phyloP scores from a whole-genome alignment of 2,329 filamentous ascomycete genomes.

The Trichophyton rubrum region DNA sequence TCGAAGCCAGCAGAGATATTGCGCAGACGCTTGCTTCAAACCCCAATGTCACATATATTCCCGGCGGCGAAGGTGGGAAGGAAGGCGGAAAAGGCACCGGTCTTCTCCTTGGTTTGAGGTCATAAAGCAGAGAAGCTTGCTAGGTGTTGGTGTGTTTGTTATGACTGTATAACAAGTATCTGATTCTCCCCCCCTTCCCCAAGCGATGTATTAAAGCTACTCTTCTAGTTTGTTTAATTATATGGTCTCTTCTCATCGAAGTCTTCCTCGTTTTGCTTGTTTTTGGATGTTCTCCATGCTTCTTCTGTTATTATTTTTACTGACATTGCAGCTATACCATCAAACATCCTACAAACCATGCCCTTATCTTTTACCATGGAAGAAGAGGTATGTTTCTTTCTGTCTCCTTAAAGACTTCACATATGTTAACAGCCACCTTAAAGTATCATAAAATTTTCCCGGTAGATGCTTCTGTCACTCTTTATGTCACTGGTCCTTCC shows the following conservation, averaged over 20 bases:
- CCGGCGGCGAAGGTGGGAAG: constrained; percentile 50
- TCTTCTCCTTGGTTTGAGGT: constrained; percentile 55
- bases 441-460: neutral
- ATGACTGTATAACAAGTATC: constrained; percentile 5
- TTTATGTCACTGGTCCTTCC: too few species aligned
- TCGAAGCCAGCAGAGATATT: constrained; percentile 93
- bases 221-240: constrained; percentile 5
- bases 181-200: constrained; percentile 2
- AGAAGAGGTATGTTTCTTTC: neutral
- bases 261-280: neutral
- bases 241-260: constrained; percentile 1
- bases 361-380: neutral
- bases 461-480: too few species aligned
- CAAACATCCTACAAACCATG: neutral
- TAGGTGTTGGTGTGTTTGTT: neutral
- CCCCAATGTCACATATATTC: constrained; percentile 91
- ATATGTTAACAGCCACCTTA: neutral
- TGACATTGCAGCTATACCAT: neutral
- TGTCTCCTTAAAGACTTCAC: neutral
- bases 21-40: constrained; percentile 78
- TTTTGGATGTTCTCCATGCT: too few species aligned
- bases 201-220: constrained; percentile 6
- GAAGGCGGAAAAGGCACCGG: constrained; percentile 51
- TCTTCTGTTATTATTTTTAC: neutral
- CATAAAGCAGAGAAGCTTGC: constrained; percentile 20